Percentiles rank a stretch among this genome's conserved stretches.
Evolutionary conservation across 495 filamentous ascomycete species (phyloP).

Genomic region (Zalerion maritima): DNA sequence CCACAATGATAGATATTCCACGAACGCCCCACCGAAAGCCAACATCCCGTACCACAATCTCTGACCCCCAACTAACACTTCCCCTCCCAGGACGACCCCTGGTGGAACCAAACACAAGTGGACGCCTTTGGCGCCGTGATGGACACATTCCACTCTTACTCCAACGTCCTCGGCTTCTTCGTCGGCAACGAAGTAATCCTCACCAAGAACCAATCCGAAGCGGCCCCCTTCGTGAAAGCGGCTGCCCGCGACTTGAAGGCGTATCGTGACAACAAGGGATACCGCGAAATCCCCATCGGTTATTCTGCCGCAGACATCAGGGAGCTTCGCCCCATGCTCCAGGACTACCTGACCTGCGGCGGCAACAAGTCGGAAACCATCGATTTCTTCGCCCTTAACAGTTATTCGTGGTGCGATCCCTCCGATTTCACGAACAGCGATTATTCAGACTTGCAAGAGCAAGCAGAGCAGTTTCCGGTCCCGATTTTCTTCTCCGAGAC

Average conservation of each 20-base stretch:
- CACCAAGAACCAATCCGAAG: conserved; percentile 40
- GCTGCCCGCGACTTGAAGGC: conserved; percentile 70
- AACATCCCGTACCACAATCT: conserved; percentile 5
- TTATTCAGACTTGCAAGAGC: conserved; percentile 47
- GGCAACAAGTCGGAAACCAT: conserved; percentile 50
- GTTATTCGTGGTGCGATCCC: conserved; percentile 79
- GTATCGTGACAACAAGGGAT: conserved; percentile 61
- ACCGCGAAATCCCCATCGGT: conserved; percentile 70
- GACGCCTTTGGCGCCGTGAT: conserved; percentile 54
- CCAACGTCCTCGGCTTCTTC: conserved; percentile 72
- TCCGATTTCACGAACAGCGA: conserved; percentile 48
- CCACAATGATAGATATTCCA: conserved; percentile 1
- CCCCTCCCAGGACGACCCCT: conserved; percentile 27
- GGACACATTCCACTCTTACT: conserved; percentile 62
- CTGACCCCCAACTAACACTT: too few relatives aligned
- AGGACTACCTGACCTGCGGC: conserved; percentile 76
- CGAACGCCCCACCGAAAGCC: not conserved
- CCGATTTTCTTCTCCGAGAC: conserved; percentile 83
- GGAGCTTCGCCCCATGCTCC: conserved; percentile 66
- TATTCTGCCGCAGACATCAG: conserved; percentile 87
- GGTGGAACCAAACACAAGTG: conserved; percentile 59
- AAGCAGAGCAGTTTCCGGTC: conserved; percentile 39
- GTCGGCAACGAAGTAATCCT: conserved; percentile 79
- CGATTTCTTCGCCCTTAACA: conserved; percentile 77
- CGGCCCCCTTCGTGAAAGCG: conserved; percentile 71